Evolutionary conservation across 2,329 filamentous ascomycete genomes (phyloP).

Genomic region (Colletotrichum lupini): DNA sequence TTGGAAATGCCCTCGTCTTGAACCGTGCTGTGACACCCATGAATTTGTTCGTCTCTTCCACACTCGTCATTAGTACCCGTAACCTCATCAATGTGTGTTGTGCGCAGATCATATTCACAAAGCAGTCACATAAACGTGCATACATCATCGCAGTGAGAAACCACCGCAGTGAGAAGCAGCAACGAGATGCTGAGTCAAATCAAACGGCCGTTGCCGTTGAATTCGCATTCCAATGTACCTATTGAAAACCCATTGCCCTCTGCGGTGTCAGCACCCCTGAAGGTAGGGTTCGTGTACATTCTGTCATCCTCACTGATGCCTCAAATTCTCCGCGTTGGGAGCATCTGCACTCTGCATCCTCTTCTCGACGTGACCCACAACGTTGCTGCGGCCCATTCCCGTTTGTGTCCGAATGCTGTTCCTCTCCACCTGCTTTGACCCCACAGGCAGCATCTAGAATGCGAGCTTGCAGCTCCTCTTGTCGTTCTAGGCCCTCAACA

Average conservation of each 20-base stretch:
- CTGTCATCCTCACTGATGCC: constrained; percentile 1
- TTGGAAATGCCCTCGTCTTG: too few relatives aligned
- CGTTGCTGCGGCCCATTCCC: neutral
- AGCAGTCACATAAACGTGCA: too few relatives aligned
- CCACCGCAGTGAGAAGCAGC: too few relatives aligned
- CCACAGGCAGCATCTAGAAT: constrained; percentile 28
- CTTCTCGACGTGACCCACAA: neutral
- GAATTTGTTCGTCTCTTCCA: too few relatives aligned
- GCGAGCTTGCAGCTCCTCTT: constrained; percentile 2
- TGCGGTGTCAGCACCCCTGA: neutral
- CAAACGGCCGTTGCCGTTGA: neutral
- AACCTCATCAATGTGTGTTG: too few relatives aligned
- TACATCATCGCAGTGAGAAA: too few relatives aligned
- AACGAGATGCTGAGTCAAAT: too few relatives aligned
- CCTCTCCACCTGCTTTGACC: constrained; percentile 8
- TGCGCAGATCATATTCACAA: too few relatives aligned
- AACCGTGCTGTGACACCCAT: too few relatives aligned
- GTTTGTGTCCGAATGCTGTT: constrained; percentile 2
- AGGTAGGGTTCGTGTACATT: constrained; percentile 11
- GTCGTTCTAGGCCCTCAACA: constrained; percentile 19
- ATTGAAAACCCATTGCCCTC: neutral
- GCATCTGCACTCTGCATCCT: neutral
- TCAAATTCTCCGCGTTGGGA: neutral
- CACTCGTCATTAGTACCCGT: too few relatives aligned
- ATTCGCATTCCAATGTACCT: neutral